Evolutionary conservation across 805 yeast genomes (phyloP).

Genomic region (Scheffersomyces coipomensis): DNA sequence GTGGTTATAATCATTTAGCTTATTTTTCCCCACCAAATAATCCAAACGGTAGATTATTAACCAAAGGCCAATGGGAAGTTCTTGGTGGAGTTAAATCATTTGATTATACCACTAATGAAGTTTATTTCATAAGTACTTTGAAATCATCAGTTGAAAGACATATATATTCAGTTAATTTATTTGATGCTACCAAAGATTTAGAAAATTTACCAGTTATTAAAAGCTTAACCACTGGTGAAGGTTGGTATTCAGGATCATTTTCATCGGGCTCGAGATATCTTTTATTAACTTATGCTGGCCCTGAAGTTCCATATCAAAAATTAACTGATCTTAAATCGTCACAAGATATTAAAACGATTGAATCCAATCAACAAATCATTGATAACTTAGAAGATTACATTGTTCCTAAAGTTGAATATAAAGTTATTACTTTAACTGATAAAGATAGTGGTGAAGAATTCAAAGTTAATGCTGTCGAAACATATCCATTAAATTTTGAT

Average conservation of each 20-base stretch:
- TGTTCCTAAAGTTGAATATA: conserved; percentile 55
- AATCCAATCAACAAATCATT: conserved; percentile 45
- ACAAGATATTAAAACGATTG: conserved; percentile 40
- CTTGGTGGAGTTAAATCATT: conserved; percentile 61
- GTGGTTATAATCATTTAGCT: conserved; percentile 75
- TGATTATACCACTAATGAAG: conserved; percentile 42
- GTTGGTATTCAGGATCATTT: conserved; percentile 70
- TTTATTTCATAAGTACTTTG: conserved; percentile 71
- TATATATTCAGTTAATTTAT: conserved; percentile 64
- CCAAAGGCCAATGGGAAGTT: conserved; percentile 90
- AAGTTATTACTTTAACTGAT: conserved; percentile 52
- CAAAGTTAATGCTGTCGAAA: conserved; percentile 67
- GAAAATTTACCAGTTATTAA: conserved; percentile 51
- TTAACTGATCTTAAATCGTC: conserved; percentile 45
- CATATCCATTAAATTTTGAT: conserved; percentile 73
- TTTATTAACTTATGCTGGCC: conserved; percentile 73
- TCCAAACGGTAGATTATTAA: conserved; percentile 46
- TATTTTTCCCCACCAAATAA: conserved; percentile 70
- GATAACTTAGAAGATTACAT: conserved; percentile 42
- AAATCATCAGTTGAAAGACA: conserved; percentile 84
- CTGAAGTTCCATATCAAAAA: conserved; percentile 75
- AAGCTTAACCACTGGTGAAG: conserved; percentile 44
- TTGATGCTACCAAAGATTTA: conserved; percentile 21
- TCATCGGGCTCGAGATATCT: conserved; percentile 77
- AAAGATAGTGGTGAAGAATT: conserved; percentile 45